These are phyloP conservation scores for Crithidia bombi DNA, from an alignment of 208 protist species.

Conservation along the genomic window DNA sequence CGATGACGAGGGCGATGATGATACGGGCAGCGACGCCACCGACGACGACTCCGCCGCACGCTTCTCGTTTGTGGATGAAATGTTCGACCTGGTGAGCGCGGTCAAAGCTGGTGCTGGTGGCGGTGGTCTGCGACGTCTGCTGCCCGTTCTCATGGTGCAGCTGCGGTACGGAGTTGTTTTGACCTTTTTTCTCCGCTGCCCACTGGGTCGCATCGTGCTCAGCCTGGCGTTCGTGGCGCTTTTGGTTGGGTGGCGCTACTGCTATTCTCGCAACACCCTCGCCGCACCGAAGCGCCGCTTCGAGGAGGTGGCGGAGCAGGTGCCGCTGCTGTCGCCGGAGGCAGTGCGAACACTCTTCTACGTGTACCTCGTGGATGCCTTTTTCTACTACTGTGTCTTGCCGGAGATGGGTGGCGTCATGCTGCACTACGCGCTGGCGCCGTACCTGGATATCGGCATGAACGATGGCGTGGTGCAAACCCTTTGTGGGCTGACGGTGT, in stretches of 20 bases:
- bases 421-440: conserved; percentile 61
- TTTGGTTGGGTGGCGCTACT: conserved; percentile 35
- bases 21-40: not conserved
- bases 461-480: conserved; percentile 34
- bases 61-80: conserved; percentile 27
- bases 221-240: conserved; percentile 17
- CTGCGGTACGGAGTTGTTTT: conserved; percentile 21
- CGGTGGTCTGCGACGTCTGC: conserved; percentile 3
- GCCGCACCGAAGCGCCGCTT: conserved; percentile 41
- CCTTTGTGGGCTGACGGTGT: conserved; percentile 36
- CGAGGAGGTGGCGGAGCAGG: conserved; percentile 52
- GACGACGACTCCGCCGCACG: not conserved
- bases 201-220: conserved; percentile 26
- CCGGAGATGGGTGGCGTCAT: conserved; percentile 54
- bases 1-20: not conserved
- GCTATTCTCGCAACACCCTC: conserved; percentile 41
- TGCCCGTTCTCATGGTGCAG: conserved; percentile 4
- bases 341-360: conserved; percentile 51
- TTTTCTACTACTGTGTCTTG: conserved; percentile 58
- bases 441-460: conserved; percentile 57
- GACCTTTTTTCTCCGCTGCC: conserved; percentile 32
- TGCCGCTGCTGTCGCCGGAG: conserved; percentile 37
- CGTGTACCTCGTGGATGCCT: conserved; percentile 57
- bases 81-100: conserved; percentile 31
- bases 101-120: conserved; percentile 7